Evolutionary conservation across 2,329 filamentous ascomycete genomes (phyloP).

Genomic region (Xylaria sp.): DNA sequence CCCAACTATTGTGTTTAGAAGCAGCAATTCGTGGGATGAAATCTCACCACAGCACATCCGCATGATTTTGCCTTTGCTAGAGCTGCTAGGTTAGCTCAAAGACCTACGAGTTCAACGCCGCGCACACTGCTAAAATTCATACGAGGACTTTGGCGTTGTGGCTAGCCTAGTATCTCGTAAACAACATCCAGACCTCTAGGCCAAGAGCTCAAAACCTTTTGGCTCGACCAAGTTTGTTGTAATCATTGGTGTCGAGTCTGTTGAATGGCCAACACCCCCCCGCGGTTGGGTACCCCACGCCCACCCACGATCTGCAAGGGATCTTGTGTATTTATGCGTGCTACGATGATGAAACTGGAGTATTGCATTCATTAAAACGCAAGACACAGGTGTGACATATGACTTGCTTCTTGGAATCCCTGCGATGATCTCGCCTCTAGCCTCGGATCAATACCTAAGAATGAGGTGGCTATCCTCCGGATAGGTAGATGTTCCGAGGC

Average conservation of each 20-base stretch:
- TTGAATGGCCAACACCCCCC: neutral
- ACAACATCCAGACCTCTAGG: neutral
- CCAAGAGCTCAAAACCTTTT: neutral
- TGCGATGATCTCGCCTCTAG: neutral
- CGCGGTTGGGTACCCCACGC: neutral
- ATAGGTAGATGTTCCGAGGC: too few relatives aligned
- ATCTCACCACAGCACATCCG: neutral
- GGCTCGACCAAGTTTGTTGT: neutral
- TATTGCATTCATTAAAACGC: conserved; percentile 1
- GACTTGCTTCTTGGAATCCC: neutral
- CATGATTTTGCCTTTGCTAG: too few relatives aligned
- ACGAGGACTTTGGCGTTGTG: too few relatives aligned
- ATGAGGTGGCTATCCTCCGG: too few relatives aligned
- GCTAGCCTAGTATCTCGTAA: too few relatives aligned
- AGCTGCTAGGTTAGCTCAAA: neutral
- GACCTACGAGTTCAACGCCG: neutral
- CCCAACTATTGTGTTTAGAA: neutral
- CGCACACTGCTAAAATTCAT: too few relatives aligned
- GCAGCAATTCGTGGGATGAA: neutral
- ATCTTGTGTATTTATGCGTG: neutral
- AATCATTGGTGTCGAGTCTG: neutral
- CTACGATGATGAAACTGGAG: conserved; percentile 7
- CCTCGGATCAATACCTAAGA: neutral
- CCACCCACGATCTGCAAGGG: neutral
- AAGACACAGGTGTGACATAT: neutral